Evolutionary conservation across 2,329 filamentous ascomycete species (phyloP).

Genomic region (Shiraia bambusicola): DNA sequence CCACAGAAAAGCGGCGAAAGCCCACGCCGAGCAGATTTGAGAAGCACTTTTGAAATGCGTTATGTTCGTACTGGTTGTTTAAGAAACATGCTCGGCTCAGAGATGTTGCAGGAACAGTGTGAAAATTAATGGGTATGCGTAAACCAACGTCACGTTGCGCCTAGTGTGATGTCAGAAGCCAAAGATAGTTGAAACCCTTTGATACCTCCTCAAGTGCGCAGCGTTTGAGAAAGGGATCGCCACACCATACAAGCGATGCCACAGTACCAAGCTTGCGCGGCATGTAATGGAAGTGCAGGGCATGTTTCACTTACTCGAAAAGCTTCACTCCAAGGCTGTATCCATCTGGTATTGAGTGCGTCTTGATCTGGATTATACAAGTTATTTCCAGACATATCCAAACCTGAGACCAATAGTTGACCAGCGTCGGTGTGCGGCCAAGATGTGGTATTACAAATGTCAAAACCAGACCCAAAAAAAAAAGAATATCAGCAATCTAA

Average conservation of each 20-base stretch:
- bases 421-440: no score
- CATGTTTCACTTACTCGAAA: conserved; percentile 30
- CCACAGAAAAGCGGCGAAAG: conserved; percentile 59
- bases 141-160: conserved; percentile 63
- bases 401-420: conserved; percentile 7
- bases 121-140: conserved; percentile 63
- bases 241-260: no score
- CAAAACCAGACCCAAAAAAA: conserved; percentile 2
- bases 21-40: conserved; percentile 64
- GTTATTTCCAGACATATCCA: conserved; percentile 28
- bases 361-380: conserved; percentile 34
- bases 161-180: conserved; percentile 41
- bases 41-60: conserved; percentile 56
- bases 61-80: conserved; percentile 55
- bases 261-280: not conserved
- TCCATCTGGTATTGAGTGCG: conserved; percentile 28
- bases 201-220: no score
- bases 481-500: conserved; percentile 1
- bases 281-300: not conserved
- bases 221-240: no score
- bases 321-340: conserved; percentile 35
- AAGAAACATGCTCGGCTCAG: conserved; percentile 62
- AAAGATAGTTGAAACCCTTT: not conserved
- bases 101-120: conserved; percentile 59
- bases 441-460: conserved; percentile 11